Evolutionary conservation across 768 basidiomycete species (phyloP), one percentile per base, ranked within the genome.

Genomic region (Calocybe cyanea): DNA sequence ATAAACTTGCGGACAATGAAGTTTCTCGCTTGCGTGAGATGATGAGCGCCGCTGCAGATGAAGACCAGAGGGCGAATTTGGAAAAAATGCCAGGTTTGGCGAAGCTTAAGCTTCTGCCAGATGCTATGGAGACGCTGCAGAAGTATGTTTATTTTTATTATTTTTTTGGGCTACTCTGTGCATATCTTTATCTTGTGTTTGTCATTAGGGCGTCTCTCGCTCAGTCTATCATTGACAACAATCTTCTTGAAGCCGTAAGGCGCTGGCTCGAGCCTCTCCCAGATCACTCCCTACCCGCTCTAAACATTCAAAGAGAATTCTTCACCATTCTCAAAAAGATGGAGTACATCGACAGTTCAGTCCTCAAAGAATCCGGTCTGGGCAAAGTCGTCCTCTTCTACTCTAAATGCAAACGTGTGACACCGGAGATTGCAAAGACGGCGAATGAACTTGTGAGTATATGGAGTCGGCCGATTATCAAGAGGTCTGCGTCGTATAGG

Each of bases 191-290:
- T 20, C 28, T 24, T 30, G 11, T n/a, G n/a, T 30, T 30, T 46
- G 7, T n/a, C n/a, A n/a, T 15, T 44, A 95, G 92, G 65, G 78
- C 81, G 14, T 83, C 91, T 1, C 78, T 95, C 13, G 81, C 86
- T 9, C 91, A 95, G 57, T 89, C 92, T 4, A 95, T 98, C 59
- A 81, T 92, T 42, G 96, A 99, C 67, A 93, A 93, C 63, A 92
- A 94, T 52, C 80, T 98, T 33, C 74, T 99, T 21, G 88, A 92
- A 53, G 92, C 87, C 4, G 92, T 97, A 41, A 76, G 80, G 32
- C 72, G 81, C 30, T 99, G 92, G 91, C 81, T 99, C 2, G 96
- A 98, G 57, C 96, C 96, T 0, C 82, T 98, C 13, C 87, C 87
- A 0, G 92, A 96, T 67, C 81, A 80, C 44, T 94, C 93, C 1